Evolutionary conservation across 208 protist genomes (phyloP), one percentile per base, ranked within the genome.

Genomic region (Tritrichomonas musculus): DNA sequence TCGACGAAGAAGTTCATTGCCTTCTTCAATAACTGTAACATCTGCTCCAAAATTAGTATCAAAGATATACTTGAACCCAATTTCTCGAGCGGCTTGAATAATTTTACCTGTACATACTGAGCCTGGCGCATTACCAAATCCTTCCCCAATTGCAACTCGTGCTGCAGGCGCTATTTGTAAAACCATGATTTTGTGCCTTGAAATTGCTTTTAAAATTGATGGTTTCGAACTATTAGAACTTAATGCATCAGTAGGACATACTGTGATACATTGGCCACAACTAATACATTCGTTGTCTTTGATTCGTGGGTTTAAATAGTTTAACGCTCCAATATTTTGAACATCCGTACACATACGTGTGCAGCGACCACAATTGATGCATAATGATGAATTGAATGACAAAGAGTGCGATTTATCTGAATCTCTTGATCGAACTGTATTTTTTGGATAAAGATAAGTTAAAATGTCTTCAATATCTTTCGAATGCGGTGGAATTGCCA

Each of bases 41-140:
- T 96, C 95, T 25, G 95, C 95, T 0, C 88, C 75, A 84, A 94
- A 96, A n/a, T 95, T 95, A 17, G 94, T 95, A 60, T 96, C 95
- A 77, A 96, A 95, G 57, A 96, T 93, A 93, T 94, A 95, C 64
- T 95, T 53, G 64, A 95, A 96, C 9, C 95, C 95, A n/a, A 94
- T 60, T 47, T 80, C 64, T 60, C 93, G 92, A 30, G 95, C 92
- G 5, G 92, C 94, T 27, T 49, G 20, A 75, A 96, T 94, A 13
- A 94, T 44, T 65, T 94, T 69, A 1, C 47, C 44, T 0, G 93
- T 94, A 8, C 88, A 93, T 1, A 92, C 39, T 22, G 94, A 93
- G 33, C 94, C 95, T 17, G 93, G 47, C n/a, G 13, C 13, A 44
- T 95, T 47, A n/a, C 95, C 94, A 14, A 95, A 93, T 47, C 82